phyloP scores from a whole-genome alignment of 306 rosid species.

The Ormosia semicastrata region DNA sequence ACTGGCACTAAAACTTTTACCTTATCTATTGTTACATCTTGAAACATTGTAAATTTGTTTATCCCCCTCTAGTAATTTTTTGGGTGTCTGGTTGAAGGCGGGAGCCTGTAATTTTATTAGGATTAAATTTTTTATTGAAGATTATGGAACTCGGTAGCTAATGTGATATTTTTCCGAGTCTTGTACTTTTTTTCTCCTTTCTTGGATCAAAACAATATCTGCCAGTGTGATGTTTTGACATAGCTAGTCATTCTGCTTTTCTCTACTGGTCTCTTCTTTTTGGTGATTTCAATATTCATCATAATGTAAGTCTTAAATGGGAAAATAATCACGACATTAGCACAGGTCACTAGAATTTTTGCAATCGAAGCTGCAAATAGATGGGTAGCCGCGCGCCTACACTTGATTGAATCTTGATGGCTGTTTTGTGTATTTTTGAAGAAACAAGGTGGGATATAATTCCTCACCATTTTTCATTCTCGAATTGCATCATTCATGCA shows the following conservation, averaged over 20 bases:
- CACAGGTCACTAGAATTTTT: neutral
- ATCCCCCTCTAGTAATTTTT: slow-evolving; percentile 1
- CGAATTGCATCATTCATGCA: too few relatives aligned
- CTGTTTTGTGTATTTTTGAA: neutral
- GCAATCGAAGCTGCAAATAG: too few relatives aligned
- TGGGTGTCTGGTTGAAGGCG: slow-evolving; percentile 13
- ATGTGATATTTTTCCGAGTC: neutral
- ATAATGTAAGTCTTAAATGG: neutral
- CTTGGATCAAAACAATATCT: neutral
- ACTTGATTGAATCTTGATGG: neutral
- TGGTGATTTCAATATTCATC: neutral
- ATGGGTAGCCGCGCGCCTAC: neutral
- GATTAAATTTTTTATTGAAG: neutral
- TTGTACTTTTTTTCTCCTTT: neutral
- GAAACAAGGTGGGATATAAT: neutral
- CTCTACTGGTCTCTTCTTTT: neutral
- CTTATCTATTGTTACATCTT: neutral
- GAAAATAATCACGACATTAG: neutral
- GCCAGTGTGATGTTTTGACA: neutral
- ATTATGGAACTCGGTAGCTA: neutral
- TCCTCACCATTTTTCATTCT: too few relatives aligned
- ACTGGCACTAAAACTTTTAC: slow-evolving; percentile 18
- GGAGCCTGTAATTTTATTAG: slow-evolving; percentile 31
- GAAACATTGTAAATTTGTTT: slow-evolving; percentile 24
- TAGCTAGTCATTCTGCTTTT: neutral